Conservation (phyloP, 192 early-diverging fungal species). For the Coemansia sp. region DNA sequence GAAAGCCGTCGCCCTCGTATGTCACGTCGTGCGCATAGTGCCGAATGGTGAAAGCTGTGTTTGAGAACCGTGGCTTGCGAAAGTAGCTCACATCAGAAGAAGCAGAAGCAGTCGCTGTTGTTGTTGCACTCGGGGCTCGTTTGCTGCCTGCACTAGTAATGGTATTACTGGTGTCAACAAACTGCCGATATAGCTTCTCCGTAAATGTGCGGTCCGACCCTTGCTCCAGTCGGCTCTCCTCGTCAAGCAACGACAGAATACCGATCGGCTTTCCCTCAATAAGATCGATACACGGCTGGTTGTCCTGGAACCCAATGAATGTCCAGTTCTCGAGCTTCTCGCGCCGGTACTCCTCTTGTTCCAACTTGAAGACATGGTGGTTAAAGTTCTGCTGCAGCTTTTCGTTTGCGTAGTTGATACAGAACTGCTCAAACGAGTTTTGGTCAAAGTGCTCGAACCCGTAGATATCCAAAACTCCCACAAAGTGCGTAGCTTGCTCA, state of each 20-base stretch:
- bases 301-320: conserved; percentile 98
- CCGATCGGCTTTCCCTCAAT: conserved; percentile 92
- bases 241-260: conserved; percentile 91
- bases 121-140: not conserved
- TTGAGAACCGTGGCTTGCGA: conserved; percentile 92
- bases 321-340: conserved; percentile 92
- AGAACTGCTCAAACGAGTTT: conserved; percentile 66
- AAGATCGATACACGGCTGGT: conserved; percentile 97
- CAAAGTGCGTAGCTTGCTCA: conserved; percentile 62
- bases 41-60: conserved; percentile 83
- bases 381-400: conserved; percentile 76
- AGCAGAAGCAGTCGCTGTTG: not conserved
- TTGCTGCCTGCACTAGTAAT: not conserved
- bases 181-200: conserved; percentile 51
- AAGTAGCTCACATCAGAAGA: conserved; percentile 54
- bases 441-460: conserved; percentile 69
- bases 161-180: conserved; percentile 8
- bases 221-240: conserved; percentile 58
- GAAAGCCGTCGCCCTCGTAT: conserved; percentile 93
- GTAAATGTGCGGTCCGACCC: conserved; percentile 52
- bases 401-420: conserved; percentile 90
- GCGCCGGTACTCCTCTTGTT: conserved; percentile 79
- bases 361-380: conserved; percentile 70
- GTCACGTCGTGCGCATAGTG: conserved; percentile 96
- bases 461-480: conserved; percentile 85